phyloP scores from a whole-genome alignment of 2,329 filamentous ascomycete genomes.

The Epichloe brachyelytri region DNA sequence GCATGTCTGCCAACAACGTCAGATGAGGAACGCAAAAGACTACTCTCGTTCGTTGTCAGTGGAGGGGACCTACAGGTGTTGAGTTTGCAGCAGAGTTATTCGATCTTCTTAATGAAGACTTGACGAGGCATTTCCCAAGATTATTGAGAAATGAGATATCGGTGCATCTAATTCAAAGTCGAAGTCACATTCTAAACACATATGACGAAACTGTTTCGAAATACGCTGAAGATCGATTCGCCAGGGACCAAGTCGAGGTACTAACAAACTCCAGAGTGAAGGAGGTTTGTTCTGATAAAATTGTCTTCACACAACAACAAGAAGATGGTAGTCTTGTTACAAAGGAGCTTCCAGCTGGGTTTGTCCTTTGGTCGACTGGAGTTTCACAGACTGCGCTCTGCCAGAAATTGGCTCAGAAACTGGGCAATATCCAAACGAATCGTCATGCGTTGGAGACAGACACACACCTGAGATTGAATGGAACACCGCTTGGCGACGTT shows the following conservation, averaged over 20 bases:
- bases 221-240: conserved; percentile 84
- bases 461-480: conserved; percentile 77
- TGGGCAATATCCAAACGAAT: conserved; percentile 70
- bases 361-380: conserved; percentile 96
- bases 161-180: conserved; percentile 90
- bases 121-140: conserved; percentile 70
- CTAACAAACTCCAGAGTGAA: conserved; percentile 88
- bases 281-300: conserved; percentile 71
- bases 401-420: conserved; percentile 61
- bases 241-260: conserved; percentile 81
- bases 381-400: conserved; percentile 77
- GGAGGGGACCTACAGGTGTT: conserved; percentile 94
- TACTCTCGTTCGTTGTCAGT: conserved; percentile 92
- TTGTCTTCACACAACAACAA: conserved; percentile 75
- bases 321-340: conserved; percentile 61
- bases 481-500: conserved; percentile 82
- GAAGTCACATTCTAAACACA: conserved; percentile 91
- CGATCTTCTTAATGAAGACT: conserved; percentile 90
- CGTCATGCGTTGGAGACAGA: conserved; percentile 89
- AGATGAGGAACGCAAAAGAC: conserved; percentile 72
- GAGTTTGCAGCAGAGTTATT: conserved; percentile 96
- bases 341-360: conserved; percentile 90
- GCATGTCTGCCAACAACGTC: conserved; percentile 86
- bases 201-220: conserved; percentile 90
- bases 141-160: conserved; percentile 95